Base-by-base conservation (phyloP, 176 grass and related monocot genomes). In the Triticum timopheevii region DNA sequence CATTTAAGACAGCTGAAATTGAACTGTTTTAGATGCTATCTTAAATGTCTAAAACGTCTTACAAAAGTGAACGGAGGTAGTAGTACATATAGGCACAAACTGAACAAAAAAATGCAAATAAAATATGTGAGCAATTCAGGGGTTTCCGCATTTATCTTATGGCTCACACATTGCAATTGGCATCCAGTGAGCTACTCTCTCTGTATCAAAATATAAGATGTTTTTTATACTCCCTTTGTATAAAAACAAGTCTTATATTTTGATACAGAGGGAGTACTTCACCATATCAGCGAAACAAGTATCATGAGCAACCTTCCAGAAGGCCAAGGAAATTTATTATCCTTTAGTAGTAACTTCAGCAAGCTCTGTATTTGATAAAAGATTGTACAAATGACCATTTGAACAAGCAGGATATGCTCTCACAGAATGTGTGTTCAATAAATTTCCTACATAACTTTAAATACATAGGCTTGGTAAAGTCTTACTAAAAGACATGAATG, bases 381-480 rank as follows among this genome's bases (percentile, higher is more conserved):
- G 20, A 75, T 84, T 84, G 31, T 44, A 84, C 34, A 87, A 22
- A 80, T 35, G 56, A 80, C 49, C 25, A 4, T 86, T 74, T 73
- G 33, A 74, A 83, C 15, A 65, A 83, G 54, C 54, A 87, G 52
- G 33, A 42, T 54, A 19, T 45, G 28, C 62, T 69, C 79, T 62
- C 34, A 80, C 61, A 65, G 52, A 86, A 83, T 83, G 58, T 80
- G 76, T 87, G 74, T 39, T 67, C 20, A 62, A 15, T 52, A 17
- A 61, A 36, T 63, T 67, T 84, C 61, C 27, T 69, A 87, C 13
- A 54, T 35, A 40, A 79, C 3, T 64, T 68, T 81, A 62, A 74
- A 87, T 88, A 80, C 75, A 84, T 56, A 79, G 66, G 65, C 34
- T 79, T 59, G 13, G 68, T 76, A 87, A 90, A 82, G 54, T 90